Conservation (phyloP, 2,329 filamentous ascomycete genomes). For the Stylonectria norvegica region DNA sequence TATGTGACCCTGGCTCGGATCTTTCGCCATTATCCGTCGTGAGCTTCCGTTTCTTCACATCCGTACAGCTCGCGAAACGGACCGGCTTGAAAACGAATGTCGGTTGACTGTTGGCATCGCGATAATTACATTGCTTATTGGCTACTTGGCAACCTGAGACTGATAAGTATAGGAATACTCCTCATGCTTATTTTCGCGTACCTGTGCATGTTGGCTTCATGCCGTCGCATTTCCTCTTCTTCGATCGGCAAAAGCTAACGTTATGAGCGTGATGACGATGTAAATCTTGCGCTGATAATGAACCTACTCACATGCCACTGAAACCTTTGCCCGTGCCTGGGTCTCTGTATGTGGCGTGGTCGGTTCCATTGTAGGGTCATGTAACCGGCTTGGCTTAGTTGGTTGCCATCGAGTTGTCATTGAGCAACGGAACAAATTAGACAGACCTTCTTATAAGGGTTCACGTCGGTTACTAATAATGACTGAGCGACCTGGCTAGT, state of each 20-base stretch:
- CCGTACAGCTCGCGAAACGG: not conserved
- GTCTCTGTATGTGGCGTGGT: not conserved
- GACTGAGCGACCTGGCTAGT: too few relatives aligned
- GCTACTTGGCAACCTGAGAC: not conserved
- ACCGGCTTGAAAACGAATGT: not conserved
- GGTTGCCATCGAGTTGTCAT: not conserved
- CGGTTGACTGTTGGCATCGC: not conserved
- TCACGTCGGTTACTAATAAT: too few relatives aligned
- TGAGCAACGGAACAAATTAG: not conserved
- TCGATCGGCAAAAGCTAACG: not conserved
- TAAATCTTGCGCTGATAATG: not conserved
- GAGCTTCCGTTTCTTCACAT: not conserved
- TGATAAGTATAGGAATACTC: not conserved
- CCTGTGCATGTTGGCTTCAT: not conserved
- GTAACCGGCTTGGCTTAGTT: not conserved
- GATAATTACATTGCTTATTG: not conserved
- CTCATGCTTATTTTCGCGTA: not conserved
- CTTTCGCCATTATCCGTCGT: not conserved
- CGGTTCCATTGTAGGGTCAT: not conserved
- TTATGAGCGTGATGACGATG: not conserved
- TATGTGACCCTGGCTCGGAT: not conserved
- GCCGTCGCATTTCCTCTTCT: not conserved
- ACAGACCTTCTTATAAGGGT: not conserved
- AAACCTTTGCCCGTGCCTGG: not conserved
- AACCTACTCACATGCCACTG: not conserved